These are phyloP conservation scores for Zymoseptoria crescenta DNA, from an alignment of 2,329 filamentous ascomycete species.

Conservation along the genomic window DNA sequence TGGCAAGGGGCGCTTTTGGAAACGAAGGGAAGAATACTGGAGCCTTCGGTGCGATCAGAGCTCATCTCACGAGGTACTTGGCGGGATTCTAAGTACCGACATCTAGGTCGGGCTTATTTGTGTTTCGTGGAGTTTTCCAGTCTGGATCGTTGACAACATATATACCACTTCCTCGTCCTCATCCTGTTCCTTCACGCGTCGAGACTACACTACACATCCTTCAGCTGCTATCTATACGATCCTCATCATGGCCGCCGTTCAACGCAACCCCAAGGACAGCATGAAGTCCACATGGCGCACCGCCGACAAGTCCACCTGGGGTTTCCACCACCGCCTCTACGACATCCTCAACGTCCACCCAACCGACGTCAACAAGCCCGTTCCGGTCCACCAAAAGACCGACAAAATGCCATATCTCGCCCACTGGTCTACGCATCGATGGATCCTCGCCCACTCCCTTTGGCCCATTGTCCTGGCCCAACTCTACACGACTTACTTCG, in stretches of 20 bases:
- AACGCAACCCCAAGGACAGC: constrained; percentile 11
- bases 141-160: too few relatives aligned
- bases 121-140: too few relatives aligned
- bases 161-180: background rate
- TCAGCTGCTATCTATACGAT: background rate
- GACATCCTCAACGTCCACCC: constrained; percentile 13
- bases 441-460: constrained; percentile 34
- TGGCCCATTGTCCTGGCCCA: constrained; percentile 36
- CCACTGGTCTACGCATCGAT: constrained; percentile 32
- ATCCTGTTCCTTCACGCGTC: background rate
- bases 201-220: background rate
- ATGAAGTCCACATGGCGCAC: constrained; percentile 19
- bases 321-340: constrained; percentile 9
- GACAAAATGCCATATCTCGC: constrained; percentile 37
- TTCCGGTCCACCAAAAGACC: constrained; percentile 35
- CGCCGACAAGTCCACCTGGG: constrained; percentile 11
- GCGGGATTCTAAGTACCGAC: too few relatives aligned
- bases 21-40: background rate
- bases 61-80: too few relatives aligned
- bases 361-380: constrained; percentile 21
- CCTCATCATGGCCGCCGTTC: background rate
- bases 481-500: constrained; percentile 26
- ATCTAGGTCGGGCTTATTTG: too few relatives aligned
- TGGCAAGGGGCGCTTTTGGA: background rate
- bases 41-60: background rate